These are phyloP conservation scores for Calonectria crousiana DNA, from an alignment of 2,329 filamentous ascomycete genomes.

Conservation along the genomic window DNA sequence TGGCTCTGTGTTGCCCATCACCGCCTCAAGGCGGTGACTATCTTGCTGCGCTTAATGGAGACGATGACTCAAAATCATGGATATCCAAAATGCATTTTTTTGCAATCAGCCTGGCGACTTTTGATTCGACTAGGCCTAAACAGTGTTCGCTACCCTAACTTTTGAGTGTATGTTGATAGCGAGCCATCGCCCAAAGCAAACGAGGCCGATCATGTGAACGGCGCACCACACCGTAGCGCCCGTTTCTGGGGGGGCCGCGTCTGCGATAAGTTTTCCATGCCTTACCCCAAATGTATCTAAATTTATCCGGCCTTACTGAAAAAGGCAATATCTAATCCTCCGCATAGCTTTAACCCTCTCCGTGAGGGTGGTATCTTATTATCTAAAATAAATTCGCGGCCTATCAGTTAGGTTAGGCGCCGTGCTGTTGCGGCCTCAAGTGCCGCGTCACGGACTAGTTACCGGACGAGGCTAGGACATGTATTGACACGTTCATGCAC, in stretches of 20 bases:
- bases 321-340: neutral
- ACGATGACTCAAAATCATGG: neutral
- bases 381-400: conserved; percentile 8
- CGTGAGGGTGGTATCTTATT: neutral
- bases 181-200: neutral
- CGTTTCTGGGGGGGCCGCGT: neutral
- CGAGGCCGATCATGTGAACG: conserved; percentile 14
- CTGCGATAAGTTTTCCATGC: conserved; percentile 2
- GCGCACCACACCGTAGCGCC: neutral
- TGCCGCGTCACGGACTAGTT: conserved; percentile 4
- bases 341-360: neutral
- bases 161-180: conserved; percentile 6
- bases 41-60: neutral
- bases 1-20: neutral
- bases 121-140: conserved; percentile 3
- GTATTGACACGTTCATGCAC: conserved; percentile 10
- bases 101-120: neutral
- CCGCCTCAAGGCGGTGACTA: neutral
- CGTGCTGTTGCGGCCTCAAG: conserved; percentile 2
- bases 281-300: neutral
- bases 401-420: conserved; percentile 3
- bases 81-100: neutral
- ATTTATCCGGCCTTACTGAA: neutral
- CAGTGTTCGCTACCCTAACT: neutral
- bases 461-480: neutral